A percentile compares a stretch with the other conserved stretches of the same genome.
phyloP scores from a whole-genome alignment of 139 green algal species.

The Chlorella sp. region DNA sequence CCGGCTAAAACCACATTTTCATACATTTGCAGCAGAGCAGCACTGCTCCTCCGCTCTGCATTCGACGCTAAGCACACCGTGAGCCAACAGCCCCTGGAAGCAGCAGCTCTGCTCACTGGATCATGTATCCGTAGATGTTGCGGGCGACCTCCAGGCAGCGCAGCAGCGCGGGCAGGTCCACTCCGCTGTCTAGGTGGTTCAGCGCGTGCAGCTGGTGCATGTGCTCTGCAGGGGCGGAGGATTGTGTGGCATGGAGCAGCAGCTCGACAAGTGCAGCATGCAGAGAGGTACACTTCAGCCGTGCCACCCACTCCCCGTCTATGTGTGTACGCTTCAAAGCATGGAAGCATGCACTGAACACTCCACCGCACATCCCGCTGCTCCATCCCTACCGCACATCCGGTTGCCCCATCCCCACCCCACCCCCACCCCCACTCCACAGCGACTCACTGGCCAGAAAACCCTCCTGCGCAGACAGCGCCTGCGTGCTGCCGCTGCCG shows the following conservation, averaged over 20 bases:
- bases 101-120: constrained; percentile 4
- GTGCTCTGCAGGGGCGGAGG: neutral
- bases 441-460: neutral
- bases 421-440: too few species aligned
- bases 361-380: neutral
- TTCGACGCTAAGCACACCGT: too few species aligned
- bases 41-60: too few species aligned
- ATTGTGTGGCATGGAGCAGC: neutral
- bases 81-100: too few species aligned
- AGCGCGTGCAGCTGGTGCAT: constrained; percentile 6
- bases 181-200: neutral
- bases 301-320: too few species aligned
- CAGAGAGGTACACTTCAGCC: too few species aligned
- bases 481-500: neutral
- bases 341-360: neutral
- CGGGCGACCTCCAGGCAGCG: neutral
- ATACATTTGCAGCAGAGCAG: too few species aligned
- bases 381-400: neutral
- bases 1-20: too few species aligned
- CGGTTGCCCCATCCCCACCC: too few species aligned
- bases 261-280: too few species aligned
- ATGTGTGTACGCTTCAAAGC: too few species aligned
- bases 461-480: neutral
- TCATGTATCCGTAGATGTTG: constrained; percentile 11
- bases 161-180: neutral